Percentiles rank a stretch among this genome's conserved stretches.
These are phyloP conservation scores for Calonectria honghensis DNA, from an alignment of 2,329 filamentous ascomycete genomes.

Conservation along the genomic window DNA sequence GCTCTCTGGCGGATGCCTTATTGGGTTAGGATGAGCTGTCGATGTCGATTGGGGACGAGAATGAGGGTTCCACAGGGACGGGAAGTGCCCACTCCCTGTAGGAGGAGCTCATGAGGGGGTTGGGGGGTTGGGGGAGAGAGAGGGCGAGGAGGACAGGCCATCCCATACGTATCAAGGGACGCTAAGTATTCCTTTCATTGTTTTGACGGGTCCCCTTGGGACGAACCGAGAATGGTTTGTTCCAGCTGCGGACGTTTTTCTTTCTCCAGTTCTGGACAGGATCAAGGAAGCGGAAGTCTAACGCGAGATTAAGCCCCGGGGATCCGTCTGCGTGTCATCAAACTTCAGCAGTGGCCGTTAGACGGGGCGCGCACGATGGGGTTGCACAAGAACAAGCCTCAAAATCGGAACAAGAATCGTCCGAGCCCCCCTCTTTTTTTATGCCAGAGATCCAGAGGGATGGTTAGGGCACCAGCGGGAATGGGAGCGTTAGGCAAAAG, in stretches of 20 bases:
- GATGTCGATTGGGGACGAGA: slow-evolving; percentile 7
- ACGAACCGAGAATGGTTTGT: slow-evolving; percentile 5
- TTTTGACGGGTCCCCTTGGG: slow-evolving; percentile 1
- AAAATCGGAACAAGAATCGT: slow-evolving; percentile 21
- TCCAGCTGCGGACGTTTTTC: not conserved
- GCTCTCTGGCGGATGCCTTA: slow-evolving; percentile 11
- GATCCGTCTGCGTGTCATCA: not conserved
- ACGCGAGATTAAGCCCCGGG: not conserved
- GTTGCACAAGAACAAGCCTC: slow-evolving; percentile 1
- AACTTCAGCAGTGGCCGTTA: not conserved
- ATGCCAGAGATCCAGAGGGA: slow-evolving; percentile 22
- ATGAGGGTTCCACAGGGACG: slow-evolving; percentile 33
- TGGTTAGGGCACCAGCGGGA: slow-evolving; percentile 30
- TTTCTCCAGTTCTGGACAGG: not conserved
- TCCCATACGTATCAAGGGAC: slow-evolving; percentile 12
- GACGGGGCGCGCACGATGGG: slow-evolving; percentile 1
- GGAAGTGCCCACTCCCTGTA: slow-evolving; percentile 1
- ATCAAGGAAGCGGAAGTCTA: not conserved
- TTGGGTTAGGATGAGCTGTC: not conserved
- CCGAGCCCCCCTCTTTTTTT: slow-evolving; percentile 24
- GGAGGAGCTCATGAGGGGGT: not conserved
- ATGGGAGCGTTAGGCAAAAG: not conserved
- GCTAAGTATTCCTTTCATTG: slow-evolving; percentile 15
- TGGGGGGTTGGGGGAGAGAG: not conserved
- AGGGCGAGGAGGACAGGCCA: not conserved